Conservation (phyloP, 345 rosid species). For the Brassica cretica region DNA sequence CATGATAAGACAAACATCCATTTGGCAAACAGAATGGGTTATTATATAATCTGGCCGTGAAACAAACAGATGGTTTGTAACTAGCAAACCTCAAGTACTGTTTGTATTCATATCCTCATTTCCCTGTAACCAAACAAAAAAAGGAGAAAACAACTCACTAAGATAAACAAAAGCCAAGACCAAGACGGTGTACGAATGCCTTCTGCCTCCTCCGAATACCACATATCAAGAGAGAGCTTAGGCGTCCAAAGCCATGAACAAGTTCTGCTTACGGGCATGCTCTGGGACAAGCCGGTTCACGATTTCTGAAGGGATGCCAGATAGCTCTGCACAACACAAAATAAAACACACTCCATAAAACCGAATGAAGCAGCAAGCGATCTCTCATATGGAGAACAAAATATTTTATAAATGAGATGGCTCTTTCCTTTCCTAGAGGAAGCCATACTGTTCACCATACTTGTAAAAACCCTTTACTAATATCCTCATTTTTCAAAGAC, state of each 20-base stretch:
- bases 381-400: background rate
- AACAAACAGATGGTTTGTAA: constrained; percentile 54
- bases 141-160: constrained; percentile 45
- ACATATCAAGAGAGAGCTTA: constrained; percentile 33
- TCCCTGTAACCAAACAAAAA: constrained; percentile 37
- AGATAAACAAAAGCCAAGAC: constrained; percentile 39
- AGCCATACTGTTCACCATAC: background rate
- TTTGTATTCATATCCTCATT: constrained; percentile 36
- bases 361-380: background rate
- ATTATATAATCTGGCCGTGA: constrained; percentile 47
- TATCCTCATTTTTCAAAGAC: background rate
- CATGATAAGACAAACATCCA: background rate
- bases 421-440: background rate
- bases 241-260: constrained; percentile 75
- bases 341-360: background rate
- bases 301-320: constrained; percentile 67
- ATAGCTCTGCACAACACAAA: constrained; percentile 53
- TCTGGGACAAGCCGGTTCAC: constrained; percentile 76
- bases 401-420: background rate
- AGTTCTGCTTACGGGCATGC: constrained; percentile 87
- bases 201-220: constrained; percentile 13
- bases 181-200: constrained; percentile 5
- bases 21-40: constrained; percentile 3
- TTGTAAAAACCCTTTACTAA: background rate
- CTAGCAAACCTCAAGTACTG: constrained; percentile 32